Conservation (phyloP, 164 flowering plant species). For the Brasenia schreberi region DNA sequence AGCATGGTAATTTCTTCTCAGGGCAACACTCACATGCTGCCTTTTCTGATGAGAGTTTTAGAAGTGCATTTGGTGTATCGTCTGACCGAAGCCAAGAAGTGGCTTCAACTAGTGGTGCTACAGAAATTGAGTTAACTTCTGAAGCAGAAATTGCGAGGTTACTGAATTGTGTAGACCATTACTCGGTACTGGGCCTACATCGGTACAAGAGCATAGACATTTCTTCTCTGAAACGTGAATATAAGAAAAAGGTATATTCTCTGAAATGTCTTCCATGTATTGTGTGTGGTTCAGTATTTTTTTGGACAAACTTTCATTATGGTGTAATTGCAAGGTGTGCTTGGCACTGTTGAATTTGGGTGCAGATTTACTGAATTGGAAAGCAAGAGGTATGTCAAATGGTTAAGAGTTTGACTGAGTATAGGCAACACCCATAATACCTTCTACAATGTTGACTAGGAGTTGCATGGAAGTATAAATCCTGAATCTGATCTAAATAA, state of each 20-base stretch:
- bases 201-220: constrained; percentile 61
- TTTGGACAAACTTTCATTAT: too few relatives aligned
- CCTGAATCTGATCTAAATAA: too few relatives aligned
- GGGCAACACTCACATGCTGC: constrained; percentile 30
- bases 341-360: too few relatives aligned
- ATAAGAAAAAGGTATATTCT: constrained; percentile 86
- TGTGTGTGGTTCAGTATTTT: too few relatives aligned
- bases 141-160: constrained; percentile 88
- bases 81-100: constrained; percentile 54
- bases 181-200: constrained; percentile 69
- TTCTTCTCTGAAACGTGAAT: constrained; percentile 70
- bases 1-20: constrained; percentile 25
- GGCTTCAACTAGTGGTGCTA: constrained; percentile 76
- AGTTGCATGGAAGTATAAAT: too few relatives aligned
- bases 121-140: constrained; percentile 62
- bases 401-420: too few relatives aligned
- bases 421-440: too few relatives aligned
- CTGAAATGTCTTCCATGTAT: too few relatives aligned
- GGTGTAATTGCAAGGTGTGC: too few relatives aligned
- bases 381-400: too few relatives aligned
- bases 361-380: too few relatives aligned
- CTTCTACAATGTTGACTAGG: too few relatives aligned
- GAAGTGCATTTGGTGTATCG: constrained; percentile 24
- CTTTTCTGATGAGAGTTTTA: constrained; percentile 19
- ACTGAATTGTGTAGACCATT: constrained; percentile 78